A percentile compares a stretch with the other conserved stretches of the same genome.
These are phyloP conservation scores for Aciculoconidium aculeatum DNA, from an alignment of 805 yeast species.

Conservation along the genomic window DNA sequence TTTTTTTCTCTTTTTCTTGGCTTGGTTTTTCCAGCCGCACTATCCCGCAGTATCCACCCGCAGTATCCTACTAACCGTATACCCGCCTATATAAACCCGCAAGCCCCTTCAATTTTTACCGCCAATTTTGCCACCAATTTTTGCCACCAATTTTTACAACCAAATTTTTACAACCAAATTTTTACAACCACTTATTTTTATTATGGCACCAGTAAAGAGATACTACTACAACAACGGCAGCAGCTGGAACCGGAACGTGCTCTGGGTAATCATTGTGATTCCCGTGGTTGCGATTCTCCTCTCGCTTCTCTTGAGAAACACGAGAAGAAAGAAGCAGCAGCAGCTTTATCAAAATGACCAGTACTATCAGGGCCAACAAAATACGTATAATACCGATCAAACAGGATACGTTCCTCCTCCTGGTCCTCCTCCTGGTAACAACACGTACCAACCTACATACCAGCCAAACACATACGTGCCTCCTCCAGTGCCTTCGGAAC, in stretches of 20 bases:
- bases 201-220: slow-evolving; percentile 9
- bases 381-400: slow-evolving; percentile 8
- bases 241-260: slow-evolving; percentile 12
- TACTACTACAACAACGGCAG: slow-evolving; percentile 6
- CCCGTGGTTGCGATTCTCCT: slow-evolving; percentile 8
- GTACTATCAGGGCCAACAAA: slow-evolving; percentile 11
- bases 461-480: slow-evolving; percentile 4
- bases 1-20: too few relatives aligned
- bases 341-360: slow-evolving; percentile 8
- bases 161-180: too few relatives aligned
- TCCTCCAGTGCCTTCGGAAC: slow-evolving; percentile 1
- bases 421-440: slow-evolving; percentile 4
- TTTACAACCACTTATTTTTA: too few relatives aligned
- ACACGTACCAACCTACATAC: slow-evolving; percentile 1
- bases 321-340: slow-evolving; percentile 4
- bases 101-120: too few relatives aligned
- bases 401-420: slow-evolving; percentile 7
- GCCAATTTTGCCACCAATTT: too few relatives aligned
- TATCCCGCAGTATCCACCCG: too few relatives aligned
- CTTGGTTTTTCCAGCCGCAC: too few relatives aligned
- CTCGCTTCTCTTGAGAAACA: slow-evolving; percentile 7
- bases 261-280: slow-evolving; percentile 11
- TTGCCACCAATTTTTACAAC: too few relatives aligned
- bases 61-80: too few relatives aligned
- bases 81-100: too few relatives aligned